Evolutionary conservation across 139 green algal species (phyloP).

Genomic region (Chlorella vulgaris): DNA sequence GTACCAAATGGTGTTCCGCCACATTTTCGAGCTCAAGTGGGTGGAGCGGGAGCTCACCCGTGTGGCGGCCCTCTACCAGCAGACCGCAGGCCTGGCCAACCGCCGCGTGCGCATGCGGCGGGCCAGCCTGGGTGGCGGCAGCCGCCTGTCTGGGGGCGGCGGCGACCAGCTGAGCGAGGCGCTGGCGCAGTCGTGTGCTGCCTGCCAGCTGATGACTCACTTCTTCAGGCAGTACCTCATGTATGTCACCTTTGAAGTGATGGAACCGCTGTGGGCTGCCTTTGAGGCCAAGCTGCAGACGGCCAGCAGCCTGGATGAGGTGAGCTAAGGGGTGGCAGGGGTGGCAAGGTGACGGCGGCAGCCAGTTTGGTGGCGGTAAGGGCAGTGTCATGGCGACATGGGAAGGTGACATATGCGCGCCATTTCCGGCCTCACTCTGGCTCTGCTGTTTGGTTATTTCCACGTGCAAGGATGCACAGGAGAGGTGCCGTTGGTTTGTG

Average conservation of each 20-base stretch:
- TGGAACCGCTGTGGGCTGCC: conserved; percentile 77
- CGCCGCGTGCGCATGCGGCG: conserved; percentile 22
- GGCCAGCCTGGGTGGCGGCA: not conserved
- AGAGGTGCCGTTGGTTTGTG: not conserved
- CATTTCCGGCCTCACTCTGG: not conserved
- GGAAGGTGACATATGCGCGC: not conserved
- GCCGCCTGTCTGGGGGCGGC: not conserved
- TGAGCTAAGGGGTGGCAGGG: conserved; percentile 14
- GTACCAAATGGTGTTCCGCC: conserved; percentile 91
- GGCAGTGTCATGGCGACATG: not conserved
- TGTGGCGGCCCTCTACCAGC: conserved; percentile 67
- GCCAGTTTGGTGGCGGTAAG: too few species aligned
- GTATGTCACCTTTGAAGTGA: conserved; percentile 85
- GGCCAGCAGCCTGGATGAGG: conserved; percentile 72
- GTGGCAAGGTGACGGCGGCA: too few species aligned
- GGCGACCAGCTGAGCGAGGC: not conserved
- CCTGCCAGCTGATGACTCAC: conserved; percentile 74
- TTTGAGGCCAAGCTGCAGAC: conserved; percentile 55
- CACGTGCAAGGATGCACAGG: not conserved
- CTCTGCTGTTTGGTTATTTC: not conserved
- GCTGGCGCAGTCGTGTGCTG: conserved; percentile 59
- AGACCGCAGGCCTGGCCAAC: conserved; percentile 47
- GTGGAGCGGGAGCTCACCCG: conserved; percentile 78
- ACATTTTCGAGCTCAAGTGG: conserved; percentile 86
- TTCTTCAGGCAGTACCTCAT: conserved; percentile 82